phyloP scores from a whole-genome alignment of 768 basidiomycete genomes.

The Naganishia onofrii region DNA sequence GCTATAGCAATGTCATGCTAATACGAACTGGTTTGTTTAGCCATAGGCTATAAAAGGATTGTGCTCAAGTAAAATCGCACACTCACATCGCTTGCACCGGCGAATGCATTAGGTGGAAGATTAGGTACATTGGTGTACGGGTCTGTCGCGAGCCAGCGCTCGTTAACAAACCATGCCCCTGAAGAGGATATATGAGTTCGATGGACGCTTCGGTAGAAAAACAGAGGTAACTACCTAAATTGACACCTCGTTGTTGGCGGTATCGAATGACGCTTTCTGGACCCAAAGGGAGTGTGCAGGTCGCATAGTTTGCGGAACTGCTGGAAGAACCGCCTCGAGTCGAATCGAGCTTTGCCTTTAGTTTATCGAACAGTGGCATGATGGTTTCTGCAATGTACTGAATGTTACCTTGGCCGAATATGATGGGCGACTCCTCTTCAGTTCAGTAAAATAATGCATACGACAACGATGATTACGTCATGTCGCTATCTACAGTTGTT shows the following conservation, averaged over 20 bases:
- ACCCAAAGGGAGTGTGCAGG: conserved; percentile 21
- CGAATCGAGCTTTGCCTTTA: conserved; percentile 41
- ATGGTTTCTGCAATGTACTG: background rate
- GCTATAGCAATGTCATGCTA: conserved; percentile 60
- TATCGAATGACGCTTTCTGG: conserved; percentile 59
- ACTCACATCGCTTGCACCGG: conserved; percentile 60
- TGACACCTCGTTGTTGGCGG: conserved; percentile 75
- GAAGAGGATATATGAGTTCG: background rate
- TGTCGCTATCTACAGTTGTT: no score
- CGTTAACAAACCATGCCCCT: conserved; percentile 78
- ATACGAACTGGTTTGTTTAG: no score
- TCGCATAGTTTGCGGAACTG: conserved; percentile 3
- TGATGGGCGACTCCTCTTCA: no score
- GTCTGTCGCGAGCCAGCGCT: conserved; percentile 67
- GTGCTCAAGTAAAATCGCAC: background rate
- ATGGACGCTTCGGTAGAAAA: background rate
- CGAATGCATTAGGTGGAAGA: conserved; percentile 38
- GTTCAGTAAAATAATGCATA: no score
- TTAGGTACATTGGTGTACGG: conserved; percentile 61
- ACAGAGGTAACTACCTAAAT: conserved; percentile 60
- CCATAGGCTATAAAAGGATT: background rate
- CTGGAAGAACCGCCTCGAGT: background rate
- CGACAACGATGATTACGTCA: no score
- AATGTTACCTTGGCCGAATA: no score
- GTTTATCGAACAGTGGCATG: conserved; percentile 49